Evolutionary conservation across 768 basidiomycete species (phyloP).

Genomic region (Calocybe indica): DNA sequence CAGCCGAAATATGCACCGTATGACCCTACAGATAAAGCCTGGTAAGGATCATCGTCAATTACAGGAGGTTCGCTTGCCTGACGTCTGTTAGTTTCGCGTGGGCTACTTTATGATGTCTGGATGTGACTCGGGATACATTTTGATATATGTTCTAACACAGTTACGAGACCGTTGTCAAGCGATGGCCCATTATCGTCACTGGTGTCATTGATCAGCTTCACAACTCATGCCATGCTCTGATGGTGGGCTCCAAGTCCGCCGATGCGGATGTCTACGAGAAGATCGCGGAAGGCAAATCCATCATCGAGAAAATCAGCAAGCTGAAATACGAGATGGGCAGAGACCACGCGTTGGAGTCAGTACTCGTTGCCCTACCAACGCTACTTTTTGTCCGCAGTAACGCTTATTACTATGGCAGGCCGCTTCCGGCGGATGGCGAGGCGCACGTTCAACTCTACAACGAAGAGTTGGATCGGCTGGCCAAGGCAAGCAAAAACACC

Average conservation of each 20-base stretch:
- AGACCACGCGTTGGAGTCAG: conserved; percentile 65
- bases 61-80: neutral
- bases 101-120: conserved; percentile 14
- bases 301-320: conserved; percentile 69
- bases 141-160: conserved; percentile 26
- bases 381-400: neutral
- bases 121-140: neutral
- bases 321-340: conserved; percentile 88
- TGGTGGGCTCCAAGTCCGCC: conserved; percentile 28
- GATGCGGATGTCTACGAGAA: conserved; percentile 28
- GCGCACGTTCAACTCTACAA: conserved; percentile 74
- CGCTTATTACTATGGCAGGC: conserved; percentile 30
- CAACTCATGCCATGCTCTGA: conserved; percentile 58
- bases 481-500: conserved; percentile 43
- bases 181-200: conserved; percentile 86
- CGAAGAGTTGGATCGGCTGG: conserved; percentile 50
- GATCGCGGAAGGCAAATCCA: conserved; percentile 68
- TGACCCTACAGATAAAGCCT: conserved; percentile 63
- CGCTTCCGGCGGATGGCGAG: conserved; percentile 72
- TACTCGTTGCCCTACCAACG: neutral
- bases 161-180: conserved; percentile 71
- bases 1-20: conserved; percentile 46
- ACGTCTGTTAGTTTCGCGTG: conserved; percentile 55
- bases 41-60: conserved; percentile 29
- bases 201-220: conserved; percentile 72